A percentile compares a stretch with the other conserved stretches of the same genome.
These are phyloP conservation scores for Aspergillus costaricaensis DNA, from an alignment of 2,329 filamentous ascomycete genomes.

Conservation along the genomic window DNA sequence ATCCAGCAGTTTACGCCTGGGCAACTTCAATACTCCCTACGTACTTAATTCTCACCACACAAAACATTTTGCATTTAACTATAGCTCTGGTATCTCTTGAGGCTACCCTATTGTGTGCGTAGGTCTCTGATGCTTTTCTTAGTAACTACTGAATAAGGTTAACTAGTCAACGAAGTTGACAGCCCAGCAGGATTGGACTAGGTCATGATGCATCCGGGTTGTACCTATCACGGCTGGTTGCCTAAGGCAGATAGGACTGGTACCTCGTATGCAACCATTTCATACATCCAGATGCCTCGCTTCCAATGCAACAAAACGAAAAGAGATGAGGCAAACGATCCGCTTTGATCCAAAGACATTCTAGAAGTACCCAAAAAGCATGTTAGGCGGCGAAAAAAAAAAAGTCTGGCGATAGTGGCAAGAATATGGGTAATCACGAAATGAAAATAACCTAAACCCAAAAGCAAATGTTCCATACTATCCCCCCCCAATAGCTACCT, in stretches of 20 bases:
- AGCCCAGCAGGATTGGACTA: constrained; percentile 1
- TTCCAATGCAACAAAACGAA: neutral
- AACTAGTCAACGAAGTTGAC: neutral
- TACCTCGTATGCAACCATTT: neutral
- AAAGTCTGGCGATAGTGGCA: neutral
- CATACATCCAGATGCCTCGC: neutral
- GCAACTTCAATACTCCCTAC: neutral
- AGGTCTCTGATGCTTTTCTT: neutral
- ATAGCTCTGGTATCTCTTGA: neutral
- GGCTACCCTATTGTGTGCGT: neutral
- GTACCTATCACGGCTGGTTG: neutral
- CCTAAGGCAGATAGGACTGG: neutral
- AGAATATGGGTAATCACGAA: neutral
- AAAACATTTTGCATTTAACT: neutral
- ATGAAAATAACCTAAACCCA: neutral
- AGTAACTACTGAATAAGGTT: neutral
- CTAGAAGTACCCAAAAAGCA: neutral
- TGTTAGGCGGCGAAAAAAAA: neutral
- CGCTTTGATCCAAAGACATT: neutral
- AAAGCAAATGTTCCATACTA: neutral
- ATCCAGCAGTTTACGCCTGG: neutral
- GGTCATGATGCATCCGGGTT: constrained; percentile 6
- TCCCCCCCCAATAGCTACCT: neutral
- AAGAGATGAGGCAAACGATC: neutral
- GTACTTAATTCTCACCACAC: neutral